Base-by-base conservation (phyloP, 2,329 filamentous ascomycete species). In the Periconia sp. region DNA sequence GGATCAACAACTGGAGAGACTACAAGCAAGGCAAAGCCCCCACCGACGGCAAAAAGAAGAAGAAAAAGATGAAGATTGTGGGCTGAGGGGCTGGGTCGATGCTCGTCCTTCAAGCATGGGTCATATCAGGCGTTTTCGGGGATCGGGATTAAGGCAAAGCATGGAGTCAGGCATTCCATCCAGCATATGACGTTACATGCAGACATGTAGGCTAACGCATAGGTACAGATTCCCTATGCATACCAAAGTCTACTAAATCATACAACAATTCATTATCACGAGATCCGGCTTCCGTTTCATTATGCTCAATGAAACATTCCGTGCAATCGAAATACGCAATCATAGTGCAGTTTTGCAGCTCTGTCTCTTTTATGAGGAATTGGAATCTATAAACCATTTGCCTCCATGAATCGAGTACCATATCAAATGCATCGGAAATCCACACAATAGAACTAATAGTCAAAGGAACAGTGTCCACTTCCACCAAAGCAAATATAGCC, bases 1-100 rank as follows among this genome's bases (percentile, higher is more conserved):
- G 94, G 60, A 97, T 99, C 75, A 90, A 87, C 60, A 96, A 89
- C 74, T 99, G 94, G 94, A 85, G 94, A 53, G 85, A 92, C 61
- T 99, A 96, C 68, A 87, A 94, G 73, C 94, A 95, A 77, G 74
- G 73, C 52, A 72, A 76, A 54, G 66, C 62, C 41, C 62, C 86
- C 82, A 74, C 77, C 73, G 61, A 63, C 10, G 66, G 61, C 43
- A 64, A 58, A 47, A 72, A 72, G 74, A 80, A 79, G 68, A 80
- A 81, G 62, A 78, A 78, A 66, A 82, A 82, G 74, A 70, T 81
- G 65, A 82, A 82, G 74, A 76, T 77, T 11, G 60, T 82, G 50
- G 80, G 79, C 15, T 82, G 74, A 66, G 13, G 18, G 17, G 2
- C 13, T 45, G 14, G 19, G 3, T 45, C 43, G 27, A 18, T 14